Evolutionary conservation across 2,329 filamentous ascomycete species (phyloP).

Genomic region (Fusarium sublunatum): DNA sequence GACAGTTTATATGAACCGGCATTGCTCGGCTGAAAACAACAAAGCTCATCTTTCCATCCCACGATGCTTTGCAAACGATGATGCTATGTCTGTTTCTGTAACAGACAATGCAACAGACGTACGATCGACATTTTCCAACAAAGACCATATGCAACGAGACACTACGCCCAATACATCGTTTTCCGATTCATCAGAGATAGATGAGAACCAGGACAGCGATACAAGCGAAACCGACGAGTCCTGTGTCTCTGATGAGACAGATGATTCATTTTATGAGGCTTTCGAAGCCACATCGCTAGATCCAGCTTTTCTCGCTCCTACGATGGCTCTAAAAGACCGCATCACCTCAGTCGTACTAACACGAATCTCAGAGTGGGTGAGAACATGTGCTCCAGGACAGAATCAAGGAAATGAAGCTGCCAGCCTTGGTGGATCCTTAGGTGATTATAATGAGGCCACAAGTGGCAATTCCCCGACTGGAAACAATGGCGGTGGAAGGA

Average conservation of each 20-base stretch:
- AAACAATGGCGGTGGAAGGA: not conserved
- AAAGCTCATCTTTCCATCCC: no score
- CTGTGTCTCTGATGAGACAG: slow-evolving; percentile 27
- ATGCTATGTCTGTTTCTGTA: not conserved
- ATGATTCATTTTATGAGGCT: slow-evolving; percentile 26
- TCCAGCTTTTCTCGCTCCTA: not conserved
- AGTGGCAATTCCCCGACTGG: not conserved
- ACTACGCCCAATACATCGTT: slow-evolving; percentile 18
- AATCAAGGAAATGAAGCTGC: not conserved
- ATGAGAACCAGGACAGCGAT: not conserved
- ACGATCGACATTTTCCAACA: not conserved
- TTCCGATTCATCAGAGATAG: not conserved
- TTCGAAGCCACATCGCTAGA: slow-evolving; percentile 22
- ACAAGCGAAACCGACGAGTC: slow-evolving; percentile 24
- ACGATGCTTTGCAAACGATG: not conserved
- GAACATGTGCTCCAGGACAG: slow-evolving; percentile 6
- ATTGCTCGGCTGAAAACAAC: no score
- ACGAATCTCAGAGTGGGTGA: slow-evolving; percentile 17
- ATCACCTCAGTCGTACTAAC: slow-evolving; percentile 11
- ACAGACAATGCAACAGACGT: not conserved
- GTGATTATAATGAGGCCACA: not conserved
- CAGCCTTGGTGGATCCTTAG: no score
- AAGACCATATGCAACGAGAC: not conserved
- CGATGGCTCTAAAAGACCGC: slow-evolving; percentile 22
- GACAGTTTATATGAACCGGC: no score